phyloP scores from a whole-genome alignment of 2,329 filamentous ascomycete genomes.

The Xylogone sp. region DNA sequence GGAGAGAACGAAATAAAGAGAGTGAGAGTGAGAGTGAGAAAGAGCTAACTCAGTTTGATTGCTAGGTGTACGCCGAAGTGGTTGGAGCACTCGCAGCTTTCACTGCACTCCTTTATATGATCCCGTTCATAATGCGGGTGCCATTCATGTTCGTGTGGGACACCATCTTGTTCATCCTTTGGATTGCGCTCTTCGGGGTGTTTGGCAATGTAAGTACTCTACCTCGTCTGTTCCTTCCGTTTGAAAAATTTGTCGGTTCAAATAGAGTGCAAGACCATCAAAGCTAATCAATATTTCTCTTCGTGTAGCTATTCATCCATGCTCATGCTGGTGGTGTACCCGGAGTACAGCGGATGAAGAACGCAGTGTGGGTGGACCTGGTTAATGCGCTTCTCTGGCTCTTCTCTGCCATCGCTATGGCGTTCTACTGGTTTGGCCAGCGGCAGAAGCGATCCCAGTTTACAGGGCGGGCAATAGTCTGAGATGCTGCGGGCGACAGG shows the following conservation, averaged over 20 bases:
- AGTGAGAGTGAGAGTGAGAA: no score
- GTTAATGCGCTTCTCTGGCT: slow-evolving; percentile 75
- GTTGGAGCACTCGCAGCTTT: slow-evolving; percentile 62
- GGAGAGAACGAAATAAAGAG: not conserved
- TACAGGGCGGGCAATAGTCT: slow-evolving; percentile 56
- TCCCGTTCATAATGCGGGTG: slow-evolving; percentile 56
- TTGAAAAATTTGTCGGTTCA: no score
- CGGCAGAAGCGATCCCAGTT: slow-evolving; percentile 50
- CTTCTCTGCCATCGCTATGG: slow-evolving; percentile 51
- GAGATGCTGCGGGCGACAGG: slow-evolving; percentile 16
- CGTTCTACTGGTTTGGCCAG: slow-evolving; percentile 55
- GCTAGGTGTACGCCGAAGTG: slow-evolving; percentile 67
- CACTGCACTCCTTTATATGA: slow-evolving; percentile 61
- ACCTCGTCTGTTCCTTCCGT: not conserved
- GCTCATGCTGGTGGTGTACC: slow-evolving; percentile 60
- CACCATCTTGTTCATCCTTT: slow-evolving; percentile 69
- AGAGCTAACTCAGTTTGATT: no score
- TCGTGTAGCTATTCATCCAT: slow-evolving; percentile 62
- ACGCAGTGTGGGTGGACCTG: slow-evolving; percentile 80
- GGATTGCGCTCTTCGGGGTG: slow-evolving; percentile 77
- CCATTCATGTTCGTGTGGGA: slow-evolving; percentile 64
- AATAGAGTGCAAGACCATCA: no score
- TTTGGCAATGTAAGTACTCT: slow-evolving; percentile 58
- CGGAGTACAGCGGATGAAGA: slow-evolving; percentile 74
- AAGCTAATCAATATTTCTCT: slow-evolving; percentile 3